Evolutionary conservation across 306 rosid genomes (phyloP).

Genomic region (Ceratonia siliqua): DNA sequence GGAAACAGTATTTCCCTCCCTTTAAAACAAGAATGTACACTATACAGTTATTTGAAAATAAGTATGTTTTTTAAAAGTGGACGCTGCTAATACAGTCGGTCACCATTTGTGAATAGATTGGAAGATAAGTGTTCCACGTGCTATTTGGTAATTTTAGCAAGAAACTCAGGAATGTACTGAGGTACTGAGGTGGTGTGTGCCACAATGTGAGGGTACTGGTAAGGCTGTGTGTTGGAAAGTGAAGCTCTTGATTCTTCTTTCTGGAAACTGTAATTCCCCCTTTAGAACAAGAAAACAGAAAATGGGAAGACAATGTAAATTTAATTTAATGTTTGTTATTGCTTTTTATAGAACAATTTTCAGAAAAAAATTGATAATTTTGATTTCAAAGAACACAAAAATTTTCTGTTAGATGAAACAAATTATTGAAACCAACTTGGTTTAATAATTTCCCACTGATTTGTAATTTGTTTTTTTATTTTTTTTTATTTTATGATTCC

Average conservation of each 20-base stretch:
- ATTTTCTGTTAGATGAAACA: background rate
- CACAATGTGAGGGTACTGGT: background rate
- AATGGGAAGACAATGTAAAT: background rate
- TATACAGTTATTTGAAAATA: background rate
- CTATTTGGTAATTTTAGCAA: background rate
- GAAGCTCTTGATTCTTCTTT: background rate
- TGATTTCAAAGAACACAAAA: background rate
- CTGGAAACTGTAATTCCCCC: background rate
- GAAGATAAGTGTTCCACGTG: background rate
- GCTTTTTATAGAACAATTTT: background rate
- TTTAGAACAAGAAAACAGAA: background rate
- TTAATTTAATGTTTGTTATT: background rate
- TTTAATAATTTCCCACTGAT: background rate
- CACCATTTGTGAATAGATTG: background rate
- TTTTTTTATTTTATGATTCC: background rate
- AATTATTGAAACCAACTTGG: background rate
- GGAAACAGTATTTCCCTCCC: background rate
- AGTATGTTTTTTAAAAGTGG: background rate
- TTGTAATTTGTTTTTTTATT: too few species aligned
- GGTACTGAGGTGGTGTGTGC: background rate
- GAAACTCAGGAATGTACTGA: background rate
- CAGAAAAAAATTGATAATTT: too few species aligned
- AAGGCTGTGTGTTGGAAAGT: background rate
- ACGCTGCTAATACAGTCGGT: background rate
- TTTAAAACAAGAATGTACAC: background rate